A percentile compares a stretch with the other conserved stretches of the same genome.
These are phyloP conservation scores for Xylaria sp. DNA, from an alignment of 2,329 filamentous ascomycete genomes.

Conservation along the genomic window DNA sequence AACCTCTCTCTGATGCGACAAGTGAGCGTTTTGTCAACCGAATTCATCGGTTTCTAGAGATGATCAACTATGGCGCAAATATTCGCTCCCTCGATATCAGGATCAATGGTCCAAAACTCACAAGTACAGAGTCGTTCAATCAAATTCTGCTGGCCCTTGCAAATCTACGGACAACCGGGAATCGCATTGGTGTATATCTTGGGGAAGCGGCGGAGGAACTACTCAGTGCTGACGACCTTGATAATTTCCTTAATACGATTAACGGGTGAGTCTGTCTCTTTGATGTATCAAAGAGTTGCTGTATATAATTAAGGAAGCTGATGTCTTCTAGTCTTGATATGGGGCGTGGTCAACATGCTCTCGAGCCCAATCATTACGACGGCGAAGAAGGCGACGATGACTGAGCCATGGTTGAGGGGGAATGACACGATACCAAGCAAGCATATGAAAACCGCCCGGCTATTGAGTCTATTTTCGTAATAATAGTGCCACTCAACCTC, in stretches of 20 bases:
- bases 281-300: not conserved
- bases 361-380: slow-evolving; percentile 30
- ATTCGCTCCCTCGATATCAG: slow-evolving; percentile 29
- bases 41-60: slow-evolving; percentile 16
- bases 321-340: slow-evolving; percentile 3
- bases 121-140: slow-evolving; percentile 8
- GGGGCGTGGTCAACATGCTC: slow-evolving; percentile 18
- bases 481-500: not conserved
- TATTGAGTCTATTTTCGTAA: not conserved
- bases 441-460: not conserved
- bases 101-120: not conserved
- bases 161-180: slow-evolving; percentile 10
- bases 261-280: slow-evolving; percentile 11
- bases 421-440: not conserved
- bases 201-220: slow-evolving; percentile 24
- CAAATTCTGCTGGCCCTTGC: slow-evolving; percentile 22
- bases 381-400: not conserved
- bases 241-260: slow-evolving; percentile 1
- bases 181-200: slow-evolving; percentile 15
- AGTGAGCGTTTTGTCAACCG: slow-evolving; percentile 26
- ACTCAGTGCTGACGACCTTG: slow-evolving; percentile 6
- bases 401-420: not conserved
- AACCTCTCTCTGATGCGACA: slow-evolving; percentile 21
- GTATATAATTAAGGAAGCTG: too few species aligned
- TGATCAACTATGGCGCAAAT: slow-evolving; percentile 18